A percentile compares a stretch with the other conserved stretches of the same genome.
Conservation (phyloP, 2,329 filamentous ascomycete species). For the Ceratocystis harringtonii region DNA sequence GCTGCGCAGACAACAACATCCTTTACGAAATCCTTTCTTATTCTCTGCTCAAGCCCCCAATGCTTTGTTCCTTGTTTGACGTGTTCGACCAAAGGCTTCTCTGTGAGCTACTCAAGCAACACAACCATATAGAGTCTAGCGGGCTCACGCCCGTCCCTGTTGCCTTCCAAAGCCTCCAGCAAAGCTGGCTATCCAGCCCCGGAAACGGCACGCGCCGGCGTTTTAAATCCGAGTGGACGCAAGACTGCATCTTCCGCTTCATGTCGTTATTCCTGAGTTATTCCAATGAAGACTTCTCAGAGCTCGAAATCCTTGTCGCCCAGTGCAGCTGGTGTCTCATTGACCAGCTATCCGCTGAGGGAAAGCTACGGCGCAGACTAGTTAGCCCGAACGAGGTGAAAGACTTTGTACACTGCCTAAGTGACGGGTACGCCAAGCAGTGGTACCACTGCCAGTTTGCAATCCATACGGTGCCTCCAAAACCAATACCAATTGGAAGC, state of each 20-base stretch:
- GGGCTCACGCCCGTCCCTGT: not conserved
- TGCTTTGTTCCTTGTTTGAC: not conserved
- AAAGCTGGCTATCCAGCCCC: not conserved
- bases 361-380: conserved; percentile 30
- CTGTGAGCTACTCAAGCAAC: not conserved
- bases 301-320: conserved; percentile 22
- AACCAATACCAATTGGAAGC: not conserved
- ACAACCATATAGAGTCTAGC: not conserved
- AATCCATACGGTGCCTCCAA: not conserved
- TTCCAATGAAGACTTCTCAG: not conserved
- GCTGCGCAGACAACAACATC: conserved; percentile 43
- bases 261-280: not conserved
- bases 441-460: conserved; percentile 24
- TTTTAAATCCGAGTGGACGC: not conserved
- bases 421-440: conserved; percentile 32
- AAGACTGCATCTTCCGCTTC: not conserved
- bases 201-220: not conserved
- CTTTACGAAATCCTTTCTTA: conserved; percentile 36
- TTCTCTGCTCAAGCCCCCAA: not conserved
- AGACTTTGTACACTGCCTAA: conserved; percentile 41
- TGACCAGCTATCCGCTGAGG: conserved; percentile 33
- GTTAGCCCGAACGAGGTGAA: conserved; percentile 42
- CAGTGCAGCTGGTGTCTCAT: conserved; percentile 26
- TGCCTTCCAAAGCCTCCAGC: conserved; percentile 22
- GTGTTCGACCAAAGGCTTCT: not conserved